Conservation (phyloP, 2,329 filamentous ascomycete species). For the Aspergillus japonicus region DNA sequence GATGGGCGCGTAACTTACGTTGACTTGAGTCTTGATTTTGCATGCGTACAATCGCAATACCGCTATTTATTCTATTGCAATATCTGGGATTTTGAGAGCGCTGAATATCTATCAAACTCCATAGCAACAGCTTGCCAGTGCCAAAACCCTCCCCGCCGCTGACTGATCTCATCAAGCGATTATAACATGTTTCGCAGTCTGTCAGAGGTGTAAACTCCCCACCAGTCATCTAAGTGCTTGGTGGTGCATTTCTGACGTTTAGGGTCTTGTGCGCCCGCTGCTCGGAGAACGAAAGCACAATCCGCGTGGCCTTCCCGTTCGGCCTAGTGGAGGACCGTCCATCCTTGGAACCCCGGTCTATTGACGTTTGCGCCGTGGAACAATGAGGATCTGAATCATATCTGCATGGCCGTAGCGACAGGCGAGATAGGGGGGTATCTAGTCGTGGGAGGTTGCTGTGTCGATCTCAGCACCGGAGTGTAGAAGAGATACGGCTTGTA, state of each 20-base stretch:
- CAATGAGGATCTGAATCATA: background rate
- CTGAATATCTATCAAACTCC: too few species aligned
- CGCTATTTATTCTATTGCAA: too few species aligned
- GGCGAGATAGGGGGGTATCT: background rate
- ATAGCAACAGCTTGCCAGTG: too few species aligned
- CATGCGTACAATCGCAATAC: too few species aligned
- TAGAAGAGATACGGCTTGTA: background rate
- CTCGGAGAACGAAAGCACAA: background rate
- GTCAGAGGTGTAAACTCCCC: too few species aligned
- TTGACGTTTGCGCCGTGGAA: background rate
- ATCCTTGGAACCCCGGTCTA: background rate
- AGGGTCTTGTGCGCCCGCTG: background rate
- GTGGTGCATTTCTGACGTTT: background rate
- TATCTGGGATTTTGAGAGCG: conserved; percentile 21
- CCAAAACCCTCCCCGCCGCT: conserved; percentile 31
- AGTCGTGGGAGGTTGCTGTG: background rate
- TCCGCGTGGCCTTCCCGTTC: background rate
- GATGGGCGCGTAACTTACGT: too few species aligned
- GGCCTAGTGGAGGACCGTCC: background rate
- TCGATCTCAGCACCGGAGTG: background rate
- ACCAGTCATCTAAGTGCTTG: too few species aligned
- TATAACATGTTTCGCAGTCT: background rate
- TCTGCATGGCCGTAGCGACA: conserved; percentile 1
- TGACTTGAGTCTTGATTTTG: too few species aligned
- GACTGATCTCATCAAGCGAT: conserved; percentile 27